Evolutionary conservation across 2,329 filamentous ascomycete genomes (phyloP).

Genomic region (Bipolaris zeicola): DNA sequence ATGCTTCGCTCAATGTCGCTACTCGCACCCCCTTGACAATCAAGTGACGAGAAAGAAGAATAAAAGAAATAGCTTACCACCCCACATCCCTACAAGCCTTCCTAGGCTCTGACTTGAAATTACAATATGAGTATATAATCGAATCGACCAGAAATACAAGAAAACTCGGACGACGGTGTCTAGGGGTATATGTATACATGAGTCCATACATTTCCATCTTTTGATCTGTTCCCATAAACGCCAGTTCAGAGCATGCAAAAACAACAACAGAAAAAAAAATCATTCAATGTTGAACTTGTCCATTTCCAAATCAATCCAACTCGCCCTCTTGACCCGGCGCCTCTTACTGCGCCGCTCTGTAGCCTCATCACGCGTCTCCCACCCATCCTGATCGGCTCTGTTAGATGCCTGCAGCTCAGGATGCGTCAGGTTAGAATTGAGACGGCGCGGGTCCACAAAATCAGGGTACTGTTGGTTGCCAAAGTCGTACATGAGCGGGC

Average conservation of each 20-base stretch:
- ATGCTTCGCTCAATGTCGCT: no score
- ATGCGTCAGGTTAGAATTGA: constrained; percentile 27
- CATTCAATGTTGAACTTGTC: constrained; percentile 41
- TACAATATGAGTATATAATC: background rate
- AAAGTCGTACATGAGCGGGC: constrained; percentile 12
- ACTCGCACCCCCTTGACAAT: no score
- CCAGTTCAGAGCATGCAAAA: background rate
- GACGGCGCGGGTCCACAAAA: constrained; percentile 35
- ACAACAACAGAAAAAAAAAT: constrained; percentile 1
- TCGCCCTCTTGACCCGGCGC: constrained; percentile 18
- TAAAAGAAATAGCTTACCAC: no score
- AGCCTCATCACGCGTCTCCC: constrained; percentile 20
- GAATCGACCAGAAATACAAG: background rate
- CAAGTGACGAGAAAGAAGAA: no score
- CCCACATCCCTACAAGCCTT: no score
- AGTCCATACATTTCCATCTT: background rate
- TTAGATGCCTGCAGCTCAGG: background rate
- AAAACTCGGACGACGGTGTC: background rate
- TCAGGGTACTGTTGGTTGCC: constrained; percentile 28
- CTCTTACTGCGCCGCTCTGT: constrained; percentile 31
- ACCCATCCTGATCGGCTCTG: constrained; percentile 7
- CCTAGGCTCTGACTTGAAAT: background rate
- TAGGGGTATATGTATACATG: background rate
- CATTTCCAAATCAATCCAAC: constrained; percentile 46
- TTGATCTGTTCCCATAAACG: background rate